A percentile compares a stretch with the other conserved stretches of the same genome.
Evolutionary conservation across 768 basidiomycete species (phyloP).

Genomic region (Lactifluus volemus): DNA sequence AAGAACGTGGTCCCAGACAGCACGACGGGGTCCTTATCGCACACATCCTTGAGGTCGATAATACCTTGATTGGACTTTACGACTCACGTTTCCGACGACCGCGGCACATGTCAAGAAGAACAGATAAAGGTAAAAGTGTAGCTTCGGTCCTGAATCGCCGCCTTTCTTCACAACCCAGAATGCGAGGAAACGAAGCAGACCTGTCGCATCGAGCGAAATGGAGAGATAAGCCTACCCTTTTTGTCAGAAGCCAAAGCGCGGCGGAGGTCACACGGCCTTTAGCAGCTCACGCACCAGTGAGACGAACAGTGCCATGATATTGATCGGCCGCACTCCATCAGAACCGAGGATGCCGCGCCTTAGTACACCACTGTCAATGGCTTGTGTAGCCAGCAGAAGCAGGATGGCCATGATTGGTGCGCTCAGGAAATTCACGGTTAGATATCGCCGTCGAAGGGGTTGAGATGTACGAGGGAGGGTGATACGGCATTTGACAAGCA

Average conservation of each 20-base stretch:
- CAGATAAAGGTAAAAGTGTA: conserved; percentile 76
- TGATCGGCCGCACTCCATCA: conserved; percentile 78
- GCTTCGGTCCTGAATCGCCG: conserved; percentile 57
- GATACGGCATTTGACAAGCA: conserved; percentile 13
- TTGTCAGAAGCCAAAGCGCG: background rate
- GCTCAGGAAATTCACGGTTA: conserved; percentile 27
- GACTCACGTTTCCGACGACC: conserved; percentile 64
- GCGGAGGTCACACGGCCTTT: background rate
- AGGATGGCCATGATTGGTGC: conserved; percentile 26
- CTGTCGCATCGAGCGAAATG: conserved; percentile 84
- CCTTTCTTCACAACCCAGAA: conserved; percentile 77
- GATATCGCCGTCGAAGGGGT: conserved; percentile 6
- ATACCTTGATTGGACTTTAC: background rate
- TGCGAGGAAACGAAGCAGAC: conserved; percentile 77
- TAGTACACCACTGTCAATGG: conserved; percentile 36
- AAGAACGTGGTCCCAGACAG: conserved; percentile 87
- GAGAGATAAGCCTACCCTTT: conserved; percentile 63
- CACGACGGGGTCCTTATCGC: conserved; percentile 68
- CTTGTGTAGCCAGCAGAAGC: conserved; percentile 24
- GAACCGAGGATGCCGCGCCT: conserved; percentile 72
- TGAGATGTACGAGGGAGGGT: background rate
- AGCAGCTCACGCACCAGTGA: conserved; percentile 43
- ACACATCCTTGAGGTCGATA: background rate
- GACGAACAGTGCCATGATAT: conserved; percentile 89
- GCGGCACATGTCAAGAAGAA: conserved; percentile 74